Evolutionary conservation across 2,329 filamentous ascomycete species (phyloP), one percentile per base, ranked within the genome.

Genomic region (Xenosphaeropsis pyriputrescens): DNA sequence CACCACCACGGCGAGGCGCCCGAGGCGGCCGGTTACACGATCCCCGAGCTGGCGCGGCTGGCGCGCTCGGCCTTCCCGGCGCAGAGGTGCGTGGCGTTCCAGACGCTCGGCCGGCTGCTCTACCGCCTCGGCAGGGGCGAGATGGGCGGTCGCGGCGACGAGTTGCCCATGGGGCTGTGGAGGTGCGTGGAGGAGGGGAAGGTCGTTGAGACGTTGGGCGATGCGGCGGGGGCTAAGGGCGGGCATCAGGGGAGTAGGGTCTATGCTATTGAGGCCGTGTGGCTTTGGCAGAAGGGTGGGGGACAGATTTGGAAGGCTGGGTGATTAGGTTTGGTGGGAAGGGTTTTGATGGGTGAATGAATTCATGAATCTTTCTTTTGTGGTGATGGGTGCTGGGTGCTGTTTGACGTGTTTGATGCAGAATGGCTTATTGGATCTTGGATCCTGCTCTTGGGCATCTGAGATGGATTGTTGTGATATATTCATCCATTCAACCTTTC

Each of bases 1-100:
- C 91, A 98, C 57, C 89, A 98, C 57, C 91, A 98, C 56, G 86
- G 82, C 44, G 76, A 88, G 41, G 88, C 89, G 2, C 91, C 91
- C 13, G 85, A 93, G 57, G 85, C 88, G 1, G 91, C 91, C 0
- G 91, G 91, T 0, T 98, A 98, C 59, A 96, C 91, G 0, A 72
- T 98, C 19, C 75, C 77, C 0, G 91, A 98, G 58, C 67, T 98
- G 1, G 79, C 85, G 1, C 74, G 80, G 22, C 68, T 95, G 2
- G 77, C 85, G 4, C 71, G 89, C 26, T 93, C 84, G 39, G 75
- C 78, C 0, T 85, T 94, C 15, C 75, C 91, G 0, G 79, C 83
- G 1, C 91, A 98, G 62, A 65, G 89, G 9, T 95, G 91, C 52
- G 71, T 96, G 43, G 85, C 91, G 0, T 95, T 85, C 58, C 89